Base-by-base conservation (phyloP, 139 green algal species). In the Prasinococcaceae sp. region DNA sequence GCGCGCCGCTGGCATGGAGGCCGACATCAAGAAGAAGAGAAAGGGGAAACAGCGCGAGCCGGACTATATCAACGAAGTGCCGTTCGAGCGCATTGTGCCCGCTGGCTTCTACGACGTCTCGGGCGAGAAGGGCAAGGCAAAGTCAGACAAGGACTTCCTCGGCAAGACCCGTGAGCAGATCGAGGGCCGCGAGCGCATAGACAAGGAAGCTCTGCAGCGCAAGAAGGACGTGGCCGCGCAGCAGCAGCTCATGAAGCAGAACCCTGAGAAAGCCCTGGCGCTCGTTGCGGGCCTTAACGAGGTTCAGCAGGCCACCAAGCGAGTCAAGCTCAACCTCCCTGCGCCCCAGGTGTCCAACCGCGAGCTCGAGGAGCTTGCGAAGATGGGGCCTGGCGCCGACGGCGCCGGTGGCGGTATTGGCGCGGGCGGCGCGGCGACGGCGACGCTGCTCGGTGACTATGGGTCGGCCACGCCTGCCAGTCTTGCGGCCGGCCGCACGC, bases 31-130 rank as follows among this genome's bases (percentile, higher is more conserved):
- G 81, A 94, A 68, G 81, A 93, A 32, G 65, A 49, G 44, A 9
- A 73, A 77, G 48, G 39, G 41, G 5, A n/a, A 62, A 26, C 60
- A 61, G 44, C n/a, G n/a, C n/a, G 70, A 56, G 9, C 52, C 76
- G 22, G 70, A 79, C 55, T 77, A 79, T 47, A 68, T 65, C 32
- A 58, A 57, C 16, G 70, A 79, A 36, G 74, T 79, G 19, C 47
- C 88, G 10, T 97, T 97, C 74, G 86, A 99, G 78, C 71, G 78
- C 25, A 80, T 80, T 65, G 77, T 86, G 9, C 73, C 79, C 17
- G 24, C 74, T 0, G 86, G 90, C 14, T 94, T 96, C 55, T 95
- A 85, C 55, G 84, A 94, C 65, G n/a, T n/a, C n/a, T 82, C 68
- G 2, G 53, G 40, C 19, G 75, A 79, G 3, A 88, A 97, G 79